Percentiles rank a stretch among this genome's conserved stretches.
phyloP scores from a whole-genome alignment of 345 rosid species.

The Eucalyptus erythrocorys region DNA sequence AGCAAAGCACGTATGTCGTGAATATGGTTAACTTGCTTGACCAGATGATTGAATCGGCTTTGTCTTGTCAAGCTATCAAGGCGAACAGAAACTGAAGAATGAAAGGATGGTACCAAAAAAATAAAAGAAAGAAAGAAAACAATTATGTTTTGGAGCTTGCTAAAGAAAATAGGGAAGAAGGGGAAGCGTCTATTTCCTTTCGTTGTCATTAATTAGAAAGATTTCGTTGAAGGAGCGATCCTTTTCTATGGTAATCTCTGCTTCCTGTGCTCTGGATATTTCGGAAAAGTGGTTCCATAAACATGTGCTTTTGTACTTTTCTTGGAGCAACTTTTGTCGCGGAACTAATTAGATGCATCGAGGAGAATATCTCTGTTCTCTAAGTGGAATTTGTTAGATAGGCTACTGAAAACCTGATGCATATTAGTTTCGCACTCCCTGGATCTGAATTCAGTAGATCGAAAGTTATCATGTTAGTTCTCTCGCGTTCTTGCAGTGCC shows the following conservation, averaged over 20 bases:
- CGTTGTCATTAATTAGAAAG: background rate
- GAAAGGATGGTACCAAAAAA: background rate
- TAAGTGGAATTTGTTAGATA: background rate
- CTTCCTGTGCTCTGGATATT: background rate
- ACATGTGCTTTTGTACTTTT: background rate
- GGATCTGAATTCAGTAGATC: background rate
- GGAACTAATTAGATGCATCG: background rate
- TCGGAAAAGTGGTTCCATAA: background rate
- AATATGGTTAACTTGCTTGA: background rate
- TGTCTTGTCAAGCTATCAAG: background rate
- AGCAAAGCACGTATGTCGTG: background rate
- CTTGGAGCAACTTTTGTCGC: background rate
- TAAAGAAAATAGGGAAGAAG: background rate
- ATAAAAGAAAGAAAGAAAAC: too few species aligned
- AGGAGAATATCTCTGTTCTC: background rate
- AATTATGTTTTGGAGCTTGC: background rate
- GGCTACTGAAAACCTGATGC: background rate
- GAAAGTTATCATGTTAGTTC: background rate
- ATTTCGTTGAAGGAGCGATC: background rate
- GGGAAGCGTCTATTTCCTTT: background rate
- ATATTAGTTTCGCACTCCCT: background rate
- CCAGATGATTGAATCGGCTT: background rate
- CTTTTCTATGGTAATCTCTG: background rate
- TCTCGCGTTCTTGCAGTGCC: background rate
- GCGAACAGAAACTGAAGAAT: background rate